Evolutionary conservation across 2,329 filamentous ascomycete genomes (phyloP).

Genomic region (Lanzia echinophila): DNA sequence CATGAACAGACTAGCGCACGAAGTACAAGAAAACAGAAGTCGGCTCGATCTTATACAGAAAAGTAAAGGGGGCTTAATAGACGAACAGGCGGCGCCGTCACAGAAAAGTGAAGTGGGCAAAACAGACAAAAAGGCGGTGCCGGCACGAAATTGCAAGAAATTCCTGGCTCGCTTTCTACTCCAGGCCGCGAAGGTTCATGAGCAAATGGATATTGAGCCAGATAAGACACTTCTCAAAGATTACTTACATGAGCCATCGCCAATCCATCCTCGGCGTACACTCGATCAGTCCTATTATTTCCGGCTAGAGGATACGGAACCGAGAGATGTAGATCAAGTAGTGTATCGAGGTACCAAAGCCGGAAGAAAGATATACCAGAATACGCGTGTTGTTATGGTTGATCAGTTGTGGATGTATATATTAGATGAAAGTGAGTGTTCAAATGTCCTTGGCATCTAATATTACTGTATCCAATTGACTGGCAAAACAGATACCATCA

Average conservation of each 20-base stretch:
- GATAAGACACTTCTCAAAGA: slow-evolving; percentile 18
- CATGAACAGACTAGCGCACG: not conserved
- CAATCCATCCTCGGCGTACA: slow-evolving; percentile 39
- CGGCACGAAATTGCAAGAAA: not conserved
- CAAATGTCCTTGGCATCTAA: not conserved
- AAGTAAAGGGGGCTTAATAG: too few relatives aligned
- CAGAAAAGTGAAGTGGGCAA: not conserved
- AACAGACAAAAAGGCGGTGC: not conserved
- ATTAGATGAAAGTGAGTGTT: slow-evolving; percentile 28
- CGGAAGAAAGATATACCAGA: slow-evolving; percentile 8
- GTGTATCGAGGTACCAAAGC: slow-evolving; percentile 19
- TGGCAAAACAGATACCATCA: slow-evolving; percentile 30
- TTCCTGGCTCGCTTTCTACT: slow-evolving; percentile 12
- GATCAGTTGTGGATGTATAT: slow-evolving; percentile 41
- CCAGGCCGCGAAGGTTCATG: slow-evolving; percentile 14
- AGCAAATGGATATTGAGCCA: slow-evolving; percentile 21
- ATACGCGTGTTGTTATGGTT: slow-evolving; percentile 34
- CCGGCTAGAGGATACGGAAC: slow-evolving; percentile 33
- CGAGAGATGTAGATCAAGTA: slow-evolving; percentile 30
- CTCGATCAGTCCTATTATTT: slow-evolving; percentile 40
- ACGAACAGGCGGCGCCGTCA: not conserved
- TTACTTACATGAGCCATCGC: slow-evolving; percentile 20
- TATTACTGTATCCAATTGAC: not conserved
- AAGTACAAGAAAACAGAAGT: not conserved
- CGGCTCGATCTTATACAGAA: not conserved